Conservation (phyloP, 176 grass and related monocot species). For the Raddia distichophylla region DNA sequence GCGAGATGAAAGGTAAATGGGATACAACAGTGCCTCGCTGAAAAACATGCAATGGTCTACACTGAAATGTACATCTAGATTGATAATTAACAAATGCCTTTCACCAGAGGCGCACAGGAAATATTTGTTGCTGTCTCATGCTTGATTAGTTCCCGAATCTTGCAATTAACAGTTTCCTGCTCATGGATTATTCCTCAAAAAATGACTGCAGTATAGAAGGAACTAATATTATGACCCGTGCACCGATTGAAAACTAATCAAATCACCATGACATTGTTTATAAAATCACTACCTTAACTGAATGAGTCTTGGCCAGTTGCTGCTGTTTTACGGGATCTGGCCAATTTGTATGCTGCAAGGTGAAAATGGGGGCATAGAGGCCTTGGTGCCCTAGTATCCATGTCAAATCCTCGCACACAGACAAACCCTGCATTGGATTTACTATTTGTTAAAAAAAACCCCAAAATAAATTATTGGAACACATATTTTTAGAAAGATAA, state of each 20-base stretch:
- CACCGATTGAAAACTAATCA: conserved; percentile 35
- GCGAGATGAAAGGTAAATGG: conserved; percentile 32
- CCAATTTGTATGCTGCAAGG: conserved; percentile 61
- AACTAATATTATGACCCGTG: conserved; percentile 43
- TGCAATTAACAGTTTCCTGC: conserved; percentile 31
- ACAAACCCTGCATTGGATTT: conserved; percentile 73
- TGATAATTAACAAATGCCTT: conserved; percentile 22
- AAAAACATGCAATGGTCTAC: neutral
- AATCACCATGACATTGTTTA: conserved; percentile 27
- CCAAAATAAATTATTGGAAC: conserved; percentile 15
- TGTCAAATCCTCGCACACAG: conserved; percentile 89
- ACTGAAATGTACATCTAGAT: neutral
- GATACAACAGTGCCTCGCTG: conserved; percentile 9
- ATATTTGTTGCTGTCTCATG: conserved; percentile 28
- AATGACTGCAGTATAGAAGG: conserved; percentile 28
- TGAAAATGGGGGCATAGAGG: conserved; percentile 81
- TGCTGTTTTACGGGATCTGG: conserved; percentile 39
- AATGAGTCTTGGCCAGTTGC: conserved; percentile 30
- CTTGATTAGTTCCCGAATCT: conserved; percentile 31
- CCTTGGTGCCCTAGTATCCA: conserved; percentile 65
- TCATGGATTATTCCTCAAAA: conserved; percentile 45
- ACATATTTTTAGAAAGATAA: neutral
- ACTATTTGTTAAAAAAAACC: neutral
- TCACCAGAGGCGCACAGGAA: conserved; percentile 2
- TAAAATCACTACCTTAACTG: conserved; percentile 20